These are phyloP conservation scores for Arabis hirsuta DNA, from an alignment of 345 rosid species.

Conservation along the genomic window DNA sequence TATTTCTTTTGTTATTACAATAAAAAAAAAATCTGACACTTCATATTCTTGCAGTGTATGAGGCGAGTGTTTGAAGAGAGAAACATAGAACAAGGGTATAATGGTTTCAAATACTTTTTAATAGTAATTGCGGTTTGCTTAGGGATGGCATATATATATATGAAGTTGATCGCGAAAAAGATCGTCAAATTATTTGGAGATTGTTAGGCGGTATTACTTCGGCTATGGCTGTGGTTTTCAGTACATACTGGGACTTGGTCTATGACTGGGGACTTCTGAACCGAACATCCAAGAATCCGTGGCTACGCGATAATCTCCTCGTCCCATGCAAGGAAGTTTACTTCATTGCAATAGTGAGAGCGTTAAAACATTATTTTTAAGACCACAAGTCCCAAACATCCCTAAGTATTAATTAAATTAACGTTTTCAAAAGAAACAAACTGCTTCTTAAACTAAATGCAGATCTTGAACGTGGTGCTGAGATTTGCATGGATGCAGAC, in stretches of 20 bases:
- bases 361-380: not conserved
- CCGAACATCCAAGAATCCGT: slow-evolving; percentile 60
- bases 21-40: not conserved
- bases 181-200: slow-evolving; percentile 44
- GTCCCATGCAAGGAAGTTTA: slow-evolving; percentile 57
- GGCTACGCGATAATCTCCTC: slow-evolving; percentile 73
- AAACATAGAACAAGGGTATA: slow-evolving; percentile 50
- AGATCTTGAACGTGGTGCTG: slow-evolving; percentile 64
- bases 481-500: slow-evolving; percentile 81
- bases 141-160: slow-evolving; percentile 49
- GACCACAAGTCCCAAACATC: not conserved
- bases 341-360: slow-evolving; percentile 67
- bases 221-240: slow-evolving; percentile 51
- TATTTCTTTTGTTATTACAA: not conserved
- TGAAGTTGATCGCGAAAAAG: slow-evolving; percentile 38
- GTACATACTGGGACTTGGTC: slow-evolving; percentile 73
- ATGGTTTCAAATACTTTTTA: slow-evolving; percentile 59
- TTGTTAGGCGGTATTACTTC: slow-evolving; percentile 52
- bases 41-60: slow-evolving; percentile 51
- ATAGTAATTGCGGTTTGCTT: slow-evolving; percentile 57
- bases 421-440: not conserved
- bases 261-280: slow-evolving; percentile 78
- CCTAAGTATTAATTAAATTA: not conserved
- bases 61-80: slow-evolving; percentile 62
- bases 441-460: slow-evolving; percentile 27